Conservation (phyloP, 23 red algal genomes). For the Gracilaria vermiculophylla region DNA sequence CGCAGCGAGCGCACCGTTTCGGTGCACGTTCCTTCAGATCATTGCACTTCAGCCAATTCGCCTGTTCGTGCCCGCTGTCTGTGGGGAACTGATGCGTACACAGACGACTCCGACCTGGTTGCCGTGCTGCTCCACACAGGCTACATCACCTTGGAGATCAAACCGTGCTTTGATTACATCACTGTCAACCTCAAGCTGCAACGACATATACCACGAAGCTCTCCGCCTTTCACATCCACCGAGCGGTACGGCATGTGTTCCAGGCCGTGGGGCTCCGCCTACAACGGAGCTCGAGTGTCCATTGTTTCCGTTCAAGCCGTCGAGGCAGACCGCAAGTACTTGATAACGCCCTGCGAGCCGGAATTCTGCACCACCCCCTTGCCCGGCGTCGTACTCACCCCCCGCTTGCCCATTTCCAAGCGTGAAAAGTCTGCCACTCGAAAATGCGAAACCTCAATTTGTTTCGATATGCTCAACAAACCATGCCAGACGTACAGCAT, state of each 20-base stretch:
- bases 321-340: not conserved
- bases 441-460: not conserved
- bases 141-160: not conserved
- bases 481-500: conserved; percentile 25
- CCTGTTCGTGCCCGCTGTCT: conserved; percentile 44
- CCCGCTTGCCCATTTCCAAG: not conserved
- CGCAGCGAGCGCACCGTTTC: not conserved
- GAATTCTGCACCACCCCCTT: not conserved
- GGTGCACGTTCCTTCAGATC: conserved; percentile 60
- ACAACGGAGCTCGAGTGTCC: conserved; percentile 5
- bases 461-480: conserved; percentile 45
- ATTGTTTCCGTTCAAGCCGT: conserved; percentile 5
- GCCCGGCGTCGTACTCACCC: not conserved
- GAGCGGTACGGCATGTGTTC: not conserved
- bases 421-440: not conserved
- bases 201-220: not conserved
- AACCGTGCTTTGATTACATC: not conserved
- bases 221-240: not conserved
- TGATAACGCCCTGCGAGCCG: not conserved
- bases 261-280: conserved; percentile 16
- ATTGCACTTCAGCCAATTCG: conserved; percentile 38
- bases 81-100: conserved; percentile 70
- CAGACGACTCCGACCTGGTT: conserved; percentile 73
- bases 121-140: conserved; percentile 70
- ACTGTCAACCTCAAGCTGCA: conserved; percentile 16